Percentiles rank a stretch among this genome's conserved stretches.
phyloP scores from a whole-genome alignment of 441 rosid species.

The Erysimum pusillum region DNA sequence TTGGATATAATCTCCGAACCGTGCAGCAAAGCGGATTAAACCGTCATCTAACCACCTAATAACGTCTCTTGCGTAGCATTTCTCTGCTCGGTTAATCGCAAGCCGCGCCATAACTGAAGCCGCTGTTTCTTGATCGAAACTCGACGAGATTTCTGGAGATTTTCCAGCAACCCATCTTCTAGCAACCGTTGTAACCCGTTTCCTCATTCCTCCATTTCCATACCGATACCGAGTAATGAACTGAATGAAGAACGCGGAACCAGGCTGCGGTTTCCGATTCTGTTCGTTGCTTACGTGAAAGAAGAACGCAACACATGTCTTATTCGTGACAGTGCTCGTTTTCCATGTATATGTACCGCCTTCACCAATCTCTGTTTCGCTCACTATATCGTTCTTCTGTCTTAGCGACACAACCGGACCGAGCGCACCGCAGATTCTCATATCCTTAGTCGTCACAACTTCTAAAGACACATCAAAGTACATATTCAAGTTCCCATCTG shows the following conservation, averaged over 20 bases:
- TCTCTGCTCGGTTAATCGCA: constrained; percentile 80
- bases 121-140: constrained; percentile 97
- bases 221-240: constrained; percentile 80
- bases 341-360: constrained; percentile 89
- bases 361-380: constrained; percentile 74
- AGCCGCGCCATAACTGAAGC: constrained; percentile 94
- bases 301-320: constrained; percentile 87
- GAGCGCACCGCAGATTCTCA: constrained; percentile 82
- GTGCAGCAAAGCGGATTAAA: constrained; percentile 76
- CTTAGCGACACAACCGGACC: constrained; percentile 87
- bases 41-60: constrained; percentile 90
- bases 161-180: constrained; percentile 88
- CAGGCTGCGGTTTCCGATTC: constrained; percentile 65
- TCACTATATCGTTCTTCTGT: constrained; percentile 71
- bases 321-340: constrained; percentile 71
- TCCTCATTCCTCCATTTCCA: constrained; percentile 70
- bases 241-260: constrained; percentile 88
- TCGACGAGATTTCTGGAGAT: constrained; percentile 77
- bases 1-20: constrained; percentile 82
- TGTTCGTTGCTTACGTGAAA: constrained; percentile 73
- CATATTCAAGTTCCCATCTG: constrained; percentile 78
- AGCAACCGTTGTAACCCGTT: constrained; percentile 90
- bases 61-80: constrained; percentile 79
- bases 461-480: constrained; percentile 86
- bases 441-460: constrained; percentile 81